Conservation (phyloP, 768 basidiomycete genomes). For the Mycena polygramma region DNA sequence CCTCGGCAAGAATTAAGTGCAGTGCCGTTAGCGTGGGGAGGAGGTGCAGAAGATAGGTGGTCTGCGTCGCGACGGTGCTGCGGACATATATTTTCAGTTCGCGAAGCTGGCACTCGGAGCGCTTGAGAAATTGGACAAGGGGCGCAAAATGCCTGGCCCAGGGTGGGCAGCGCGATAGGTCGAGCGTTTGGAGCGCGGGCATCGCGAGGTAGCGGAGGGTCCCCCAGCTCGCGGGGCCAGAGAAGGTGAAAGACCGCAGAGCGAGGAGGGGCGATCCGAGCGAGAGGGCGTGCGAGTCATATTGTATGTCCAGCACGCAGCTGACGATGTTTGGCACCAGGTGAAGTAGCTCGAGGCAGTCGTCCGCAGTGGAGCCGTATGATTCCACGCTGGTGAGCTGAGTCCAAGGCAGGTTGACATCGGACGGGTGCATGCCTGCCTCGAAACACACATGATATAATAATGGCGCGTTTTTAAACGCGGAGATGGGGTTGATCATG, state of each 20-base stretch:
- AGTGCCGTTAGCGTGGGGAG: slow-evolving; percentile 1
- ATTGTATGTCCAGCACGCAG: slow-evolving; percentile 21
- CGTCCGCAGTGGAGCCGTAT: slow-evolving; percentile 22
- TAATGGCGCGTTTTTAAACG: slow-evolving; percentile 17
- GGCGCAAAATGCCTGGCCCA: slow-evolving; percentile 5
- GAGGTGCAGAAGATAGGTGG: background rate
- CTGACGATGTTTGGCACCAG: background rate
- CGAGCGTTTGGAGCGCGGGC: slow-evolving; percentile 17
- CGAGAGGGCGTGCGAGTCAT: slow-evolving; percentile 15
- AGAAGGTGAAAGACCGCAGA: slow-evolving; percentile 20
- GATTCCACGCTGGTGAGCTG: slow-evolving; percentile 22
- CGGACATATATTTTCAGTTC: slow-evolving; percentile 20
- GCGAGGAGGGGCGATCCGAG: slow-evolving; percentile 11
- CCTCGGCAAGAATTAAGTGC: slow-evolving; percentile 1
- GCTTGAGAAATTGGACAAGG: slow-evolving; percentile 6
- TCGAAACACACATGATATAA: slow-evolving; percentile 20
- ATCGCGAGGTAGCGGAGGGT: slow-evolving; percentile 22
- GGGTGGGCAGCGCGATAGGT: slow-evolving; percentile 10
- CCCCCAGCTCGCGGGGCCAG: slow-evolving; percentile 23
- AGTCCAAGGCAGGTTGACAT: slow-evolving; percentile 22
- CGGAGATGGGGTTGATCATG: slow-evolving; percentile 29
- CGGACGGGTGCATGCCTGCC: slow-evolving; percentile 20
- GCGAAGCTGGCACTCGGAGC: slow-evolving; percentile 15
- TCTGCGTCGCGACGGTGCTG: background rate
- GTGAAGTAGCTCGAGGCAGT: slow-evolving; percentile 24